phyloP scores from a whole-genome alignment of 345 rosid genomes.

The Citropsis articulata region DNA sequence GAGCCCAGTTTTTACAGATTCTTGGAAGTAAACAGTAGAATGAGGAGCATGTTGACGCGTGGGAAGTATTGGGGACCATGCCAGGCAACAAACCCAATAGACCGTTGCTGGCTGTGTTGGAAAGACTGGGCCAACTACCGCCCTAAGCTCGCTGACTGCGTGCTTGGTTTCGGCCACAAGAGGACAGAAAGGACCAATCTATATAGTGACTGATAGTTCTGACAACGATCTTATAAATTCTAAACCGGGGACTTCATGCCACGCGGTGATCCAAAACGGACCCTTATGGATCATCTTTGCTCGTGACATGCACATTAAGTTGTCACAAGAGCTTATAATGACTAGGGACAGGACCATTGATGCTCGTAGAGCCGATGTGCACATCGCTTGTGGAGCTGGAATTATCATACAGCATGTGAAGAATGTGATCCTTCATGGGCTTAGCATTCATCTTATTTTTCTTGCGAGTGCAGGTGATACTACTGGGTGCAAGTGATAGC shows the following conservation, averaged over 20 bases:
- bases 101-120: slow-evolving; percentile 61
- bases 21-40: too few species aligned
- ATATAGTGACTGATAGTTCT: slow-evolving; percentile 51
- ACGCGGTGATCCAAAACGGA: slow-evolving; percentile 57
- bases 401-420: slow-evolving; percentile 60
- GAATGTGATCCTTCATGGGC: slow-evolving; percentile 65
- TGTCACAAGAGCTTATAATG: slow-evolving; percentile 55
- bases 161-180: slow-evolving; percentile 60
- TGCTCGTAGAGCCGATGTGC: slow-evolving; percentile 67
- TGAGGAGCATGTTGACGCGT: neutral
- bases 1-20: too few species aligned
- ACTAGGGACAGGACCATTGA: slow-evolving; percentile 68
- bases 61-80: slow-evolving; percentile 24
- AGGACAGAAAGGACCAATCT: slow-evolving; percentile 50
- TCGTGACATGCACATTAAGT: slow-evolving; percentile 56
- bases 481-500: neutral
- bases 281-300: slow-evolving; percentile 82
- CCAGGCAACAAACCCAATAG: slow-evolving; percentile 54
- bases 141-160: slow-evolving; percentile 55
- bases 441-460: slow-evolving; percentile 51
- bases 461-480: neutral
- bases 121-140: slow-evolving; percentile 48
- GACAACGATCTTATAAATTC: slow-evolving; percentile 55
- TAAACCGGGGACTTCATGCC: slow-evolving; percentile 68
- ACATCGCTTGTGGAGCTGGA: slow-evolving; percentile 58